Evolutionary conservation across 2,329 filamentous ascomycete species (phyloP), one percentile per base, ranked within the genome.

Genomic region (Trichoderma guizhouense): DNA sequence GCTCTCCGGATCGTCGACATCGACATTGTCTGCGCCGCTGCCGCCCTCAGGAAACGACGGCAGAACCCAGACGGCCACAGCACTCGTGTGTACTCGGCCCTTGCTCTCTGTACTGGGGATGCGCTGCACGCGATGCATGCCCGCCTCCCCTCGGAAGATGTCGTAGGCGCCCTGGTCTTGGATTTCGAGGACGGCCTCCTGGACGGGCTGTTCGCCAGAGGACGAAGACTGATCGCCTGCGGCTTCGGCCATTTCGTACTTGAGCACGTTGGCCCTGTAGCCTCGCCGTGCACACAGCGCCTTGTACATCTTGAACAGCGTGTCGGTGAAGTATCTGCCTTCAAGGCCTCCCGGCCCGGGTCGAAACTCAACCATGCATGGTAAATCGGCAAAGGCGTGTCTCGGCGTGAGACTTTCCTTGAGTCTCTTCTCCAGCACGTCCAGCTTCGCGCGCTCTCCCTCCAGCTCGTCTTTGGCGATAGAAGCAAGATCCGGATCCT

Each of bases 61-160:
- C 34, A 99, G 86, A 2, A 99, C 94, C 87, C 97, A 92, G 0
- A 99, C 93, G 7, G 93, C 94, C 3, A 94, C 95, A 14, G 95
- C 95, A 78, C 93, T 96, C 12, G 96, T 99, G 81, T 99, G 96
- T 18, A 94, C 96, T 32, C 96, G 90, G 2, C 96, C 96, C 79
- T 94, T 95, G 75, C 87, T 93, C 81, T 99, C 96, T 0, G 96
- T 99, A 12, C 91, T 91, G 1, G 96, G 96, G 4, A 99, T 91
- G 30, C 96, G 90, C 84, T 99, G 96, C 0, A 99, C 96, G 32
- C 96, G 90, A 80, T 99, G 96, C 75, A 99, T 96, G 36, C 96
- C 96, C 3, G 95, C 93, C 82, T 99, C 96, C 76, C 91, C 91
- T 73, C 95, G 89, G 77, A 99, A 89, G 2, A 89, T 79, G 73